Conservation (phyloP, 2,329 filamentous ascomycete species). For the Ophiocordyceps camponoti-floridani region DNA sequence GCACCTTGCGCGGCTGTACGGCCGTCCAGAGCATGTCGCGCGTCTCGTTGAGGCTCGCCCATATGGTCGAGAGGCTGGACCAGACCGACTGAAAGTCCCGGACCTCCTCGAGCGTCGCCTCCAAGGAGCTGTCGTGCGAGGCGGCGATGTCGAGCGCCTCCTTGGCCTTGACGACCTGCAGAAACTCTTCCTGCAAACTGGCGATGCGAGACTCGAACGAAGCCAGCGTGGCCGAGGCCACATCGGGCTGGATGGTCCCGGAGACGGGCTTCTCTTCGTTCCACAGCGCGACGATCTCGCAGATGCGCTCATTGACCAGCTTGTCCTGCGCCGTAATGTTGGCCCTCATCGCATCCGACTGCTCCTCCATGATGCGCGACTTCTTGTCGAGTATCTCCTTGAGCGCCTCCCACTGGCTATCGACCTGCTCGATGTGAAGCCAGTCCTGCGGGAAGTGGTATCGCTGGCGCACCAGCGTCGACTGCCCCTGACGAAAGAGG, state of each 20-base stretch:
- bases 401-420: conserved; percentile 85
- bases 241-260: conserved; percentile 76
- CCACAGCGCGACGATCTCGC: conserved; percentile 74
- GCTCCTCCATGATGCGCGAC: conserved; percentile 87
- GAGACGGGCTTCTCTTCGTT: conserved; percentile 94
- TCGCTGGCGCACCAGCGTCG: conserved; percentile 73
- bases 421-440: conserved; percentile 90
- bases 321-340: conserved; percentile 93
- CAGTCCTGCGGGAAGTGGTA: conserved; percentile 90
- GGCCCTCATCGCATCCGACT: conserved; percentile 82
- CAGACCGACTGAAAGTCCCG: conserved; percentile 98
- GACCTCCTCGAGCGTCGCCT: conserved; percentile 82
- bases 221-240: conserved; percentile 66
- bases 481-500: conserved; percentile 88
- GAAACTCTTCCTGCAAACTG: conserved; percentile 67
- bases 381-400: conserved; percentile 86
- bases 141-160: conserved; percentile 84
- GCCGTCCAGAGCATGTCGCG: conserved; percentile 88
- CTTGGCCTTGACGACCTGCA: conserved; percentile 92
- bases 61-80: conserved; percentile 88
- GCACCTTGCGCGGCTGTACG: conserved; percentile 84
- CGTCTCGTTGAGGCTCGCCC: conserved; percentile 88
- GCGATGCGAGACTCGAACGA: conserved; percentile 76
- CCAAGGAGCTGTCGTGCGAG: conserved; percentile 61
- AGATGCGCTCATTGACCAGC: conserved; percentile 74